These are phyloP conservation scores for Diutina ranongensis DNA, from an alignment of 1,139 yeast species.

Conservation along the genomic window DNA sequence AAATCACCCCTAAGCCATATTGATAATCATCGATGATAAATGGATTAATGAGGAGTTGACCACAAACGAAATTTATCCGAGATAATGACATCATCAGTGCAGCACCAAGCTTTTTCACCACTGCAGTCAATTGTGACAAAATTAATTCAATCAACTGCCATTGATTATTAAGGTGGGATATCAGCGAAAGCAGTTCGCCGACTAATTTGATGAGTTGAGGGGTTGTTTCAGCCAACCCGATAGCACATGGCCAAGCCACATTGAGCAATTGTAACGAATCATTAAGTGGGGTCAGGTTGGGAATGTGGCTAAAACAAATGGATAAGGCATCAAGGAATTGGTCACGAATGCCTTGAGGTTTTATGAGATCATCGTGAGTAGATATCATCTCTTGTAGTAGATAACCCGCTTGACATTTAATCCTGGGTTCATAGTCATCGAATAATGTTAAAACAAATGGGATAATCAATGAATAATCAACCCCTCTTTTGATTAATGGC, in stretches of 20 bases:
- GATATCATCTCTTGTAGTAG: not conserved
- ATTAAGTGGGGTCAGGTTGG: not conserved
- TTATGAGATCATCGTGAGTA: not conserved
- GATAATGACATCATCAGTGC: not conserved
- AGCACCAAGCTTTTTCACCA: not conserved
- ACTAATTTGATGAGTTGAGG: not conserved
- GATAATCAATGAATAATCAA: not conserved
- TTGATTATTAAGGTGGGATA: not conserved
- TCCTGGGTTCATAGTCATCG: not conserved
- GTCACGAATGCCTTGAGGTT: not conserved
- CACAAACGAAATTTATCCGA: not conserved
- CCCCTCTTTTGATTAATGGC: not conserved
- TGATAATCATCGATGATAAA: conserved; percentile 1
- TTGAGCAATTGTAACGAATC: not conserved
- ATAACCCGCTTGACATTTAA: not conserved
- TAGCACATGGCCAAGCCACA: conserved; percentile 2
- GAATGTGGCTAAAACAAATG: not conserved
- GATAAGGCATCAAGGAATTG: not conserved
- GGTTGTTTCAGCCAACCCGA: not conserved
- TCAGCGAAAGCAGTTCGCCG: not conserved
- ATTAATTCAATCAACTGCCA: not conserved
- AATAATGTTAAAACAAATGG: not conserved
- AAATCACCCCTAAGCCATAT: not conserved
- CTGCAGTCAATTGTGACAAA: not conserved
- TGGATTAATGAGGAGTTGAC: not conserved